Conservation (phyloP, 768 basidiomycete species). For the Holtermannia corniformis region DNA sequence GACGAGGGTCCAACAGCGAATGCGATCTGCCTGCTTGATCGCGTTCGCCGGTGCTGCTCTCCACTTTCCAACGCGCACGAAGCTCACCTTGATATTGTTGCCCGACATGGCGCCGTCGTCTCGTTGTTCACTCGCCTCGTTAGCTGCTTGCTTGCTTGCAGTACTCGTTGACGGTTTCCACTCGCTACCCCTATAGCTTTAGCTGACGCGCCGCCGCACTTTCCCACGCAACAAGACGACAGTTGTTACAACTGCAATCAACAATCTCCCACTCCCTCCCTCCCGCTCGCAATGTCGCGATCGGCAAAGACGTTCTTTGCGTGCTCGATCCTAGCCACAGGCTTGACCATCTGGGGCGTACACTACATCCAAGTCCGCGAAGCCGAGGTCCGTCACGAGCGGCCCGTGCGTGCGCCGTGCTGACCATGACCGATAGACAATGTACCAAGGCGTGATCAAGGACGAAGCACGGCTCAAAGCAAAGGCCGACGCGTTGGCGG, state of each 20-base stretch:
- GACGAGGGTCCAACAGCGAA: too few species aligned
- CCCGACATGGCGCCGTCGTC: conserved; percentile 24
- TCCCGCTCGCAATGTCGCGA: conserved; percentile 49
- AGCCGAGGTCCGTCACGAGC: conserved; percentile 52
- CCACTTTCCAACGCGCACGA: too few species aligned
- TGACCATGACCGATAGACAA: conserved; percentile 49
- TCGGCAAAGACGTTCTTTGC: conserved; percentile 66
- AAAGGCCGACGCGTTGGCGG: conserved; percentile 50
- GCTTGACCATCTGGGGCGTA: conserved; percentile 74
- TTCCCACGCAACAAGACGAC: too few species aligned
- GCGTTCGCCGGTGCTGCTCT: too few species aligned
- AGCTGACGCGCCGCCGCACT: not conserved
- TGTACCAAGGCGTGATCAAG: conserved; percentile 81
- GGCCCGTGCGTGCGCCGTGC: not conserved
- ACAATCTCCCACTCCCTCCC: too few species aligned
- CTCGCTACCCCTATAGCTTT: too few species aligned
- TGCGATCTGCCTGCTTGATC: too few species aligned
- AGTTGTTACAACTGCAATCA: too few species aligned
- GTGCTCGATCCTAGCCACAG: conserved; percentile 55
- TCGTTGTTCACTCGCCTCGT: not conserved
- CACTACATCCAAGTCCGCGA: conserved; percentile 78
- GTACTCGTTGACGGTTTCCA: too few species aligned
- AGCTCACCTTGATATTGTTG: conserved; percentile 41
- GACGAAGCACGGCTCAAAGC: conserved; percentile 72
- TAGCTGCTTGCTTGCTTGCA: not conserved